Conservation (phyloP, 805 yeast genomes). For the Candida palmyrensis region DNA sequence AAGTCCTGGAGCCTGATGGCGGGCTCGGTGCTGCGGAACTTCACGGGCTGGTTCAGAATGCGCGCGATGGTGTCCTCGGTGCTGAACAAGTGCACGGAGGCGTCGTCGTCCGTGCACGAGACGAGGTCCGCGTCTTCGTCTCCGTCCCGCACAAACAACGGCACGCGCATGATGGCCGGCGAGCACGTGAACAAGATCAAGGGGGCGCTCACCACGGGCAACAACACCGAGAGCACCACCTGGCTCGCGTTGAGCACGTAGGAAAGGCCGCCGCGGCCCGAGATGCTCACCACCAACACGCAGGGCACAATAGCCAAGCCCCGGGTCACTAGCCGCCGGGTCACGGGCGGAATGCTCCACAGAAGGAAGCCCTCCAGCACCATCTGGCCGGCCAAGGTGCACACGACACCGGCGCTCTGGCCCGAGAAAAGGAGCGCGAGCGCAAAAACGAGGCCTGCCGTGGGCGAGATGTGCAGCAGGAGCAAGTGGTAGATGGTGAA, state of each 20-base stretch:
- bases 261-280: conserved; percentile 81
- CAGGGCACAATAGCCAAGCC: conserved; percentile 85
- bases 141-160: conserved; percentile 26
- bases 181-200: conserved; percentile 75
- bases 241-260: conserved; percentile 74
- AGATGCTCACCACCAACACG: conserved; percentile 59
- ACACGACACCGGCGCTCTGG: conserved; percentile 92
- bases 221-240: conserved; percentile 71
- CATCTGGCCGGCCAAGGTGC: conserved; percentile 91
- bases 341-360: conserved; percentile 79
- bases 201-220: conserved; percentile 89
- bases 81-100: conserved; percentile 1
- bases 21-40: conserved; percentile 31
- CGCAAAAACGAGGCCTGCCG: conserved; percentile 88
- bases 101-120: conserved; percentile 10
- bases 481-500: conserved; percentile 74
- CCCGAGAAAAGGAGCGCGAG: conserved; percentile 85
- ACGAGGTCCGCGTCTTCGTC: conserved; percentile 21
- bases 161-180: conserved; percentile 60
- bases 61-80: not conserved
- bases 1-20: conserved; percentile 37
- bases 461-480: conserved; percentile 64
- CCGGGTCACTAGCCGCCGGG: conserved; percentile 74
- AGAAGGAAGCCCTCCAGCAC: conserved; percentile 84
- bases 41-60: conserved; percentile 4